Evolutionary conservation across 352 stramenopile genomes (phyloP).

Genomic region (Pythium phragmiticola): DNA sequence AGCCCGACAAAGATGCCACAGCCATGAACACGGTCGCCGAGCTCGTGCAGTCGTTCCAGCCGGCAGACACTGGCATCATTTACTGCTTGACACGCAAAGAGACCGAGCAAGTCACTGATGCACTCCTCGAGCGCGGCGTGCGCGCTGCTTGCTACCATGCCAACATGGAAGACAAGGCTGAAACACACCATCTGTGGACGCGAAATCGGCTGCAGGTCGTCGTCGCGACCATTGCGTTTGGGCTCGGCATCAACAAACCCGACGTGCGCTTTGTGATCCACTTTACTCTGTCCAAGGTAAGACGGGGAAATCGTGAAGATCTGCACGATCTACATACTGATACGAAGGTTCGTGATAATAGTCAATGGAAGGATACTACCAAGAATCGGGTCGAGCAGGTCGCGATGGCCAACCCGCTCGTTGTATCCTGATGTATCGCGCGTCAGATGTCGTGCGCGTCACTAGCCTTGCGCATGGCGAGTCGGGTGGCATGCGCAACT

Average conservation of each 20-base stretch:
- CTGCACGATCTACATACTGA: background rate
- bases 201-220: constrained; percentile 79
- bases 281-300: constrained; percentile 80
- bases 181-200: constrained; percentile 62
- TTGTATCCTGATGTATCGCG: constrained; percentile 88
- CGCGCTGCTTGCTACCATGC: constrained; percentile 90
- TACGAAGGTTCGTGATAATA: constrained; percentile 5
- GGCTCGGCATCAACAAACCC: constrained; percentile 93
- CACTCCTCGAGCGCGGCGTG: constrained; percentile 73
- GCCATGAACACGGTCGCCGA: constrained; percentile 62
- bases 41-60: constrained; percentile 69
- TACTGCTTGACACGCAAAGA: constrained; percentile 93
- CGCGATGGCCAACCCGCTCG: constrained; percentile 88
- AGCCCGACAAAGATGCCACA: constrained; percentile 44
- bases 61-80: constrained; percentile 83
- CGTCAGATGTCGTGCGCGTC: constrained; percentile 73
- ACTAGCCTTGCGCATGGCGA: constrained; percentile 64
- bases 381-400: constrained; percentile 95
- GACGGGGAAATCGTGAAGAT: background rate
- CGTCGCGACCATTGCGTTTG: constrained; percentile 93
- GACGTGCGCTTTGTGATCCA: constrained; percentile 92
- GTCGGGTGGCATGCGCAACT: constrained; percentile 59
- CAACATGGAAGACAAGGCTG: constrained; percentile 61
- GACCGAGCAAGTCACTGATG: constrained; percentile 82
- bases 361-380: constrained; percentile 97